A percentile compares a stretch with the other conserved stretches of the same genome.
phyloP scores from a whole-genome alignment of 371 early-diverging fungal genomes.

The Mucor irregularis region DNA sequence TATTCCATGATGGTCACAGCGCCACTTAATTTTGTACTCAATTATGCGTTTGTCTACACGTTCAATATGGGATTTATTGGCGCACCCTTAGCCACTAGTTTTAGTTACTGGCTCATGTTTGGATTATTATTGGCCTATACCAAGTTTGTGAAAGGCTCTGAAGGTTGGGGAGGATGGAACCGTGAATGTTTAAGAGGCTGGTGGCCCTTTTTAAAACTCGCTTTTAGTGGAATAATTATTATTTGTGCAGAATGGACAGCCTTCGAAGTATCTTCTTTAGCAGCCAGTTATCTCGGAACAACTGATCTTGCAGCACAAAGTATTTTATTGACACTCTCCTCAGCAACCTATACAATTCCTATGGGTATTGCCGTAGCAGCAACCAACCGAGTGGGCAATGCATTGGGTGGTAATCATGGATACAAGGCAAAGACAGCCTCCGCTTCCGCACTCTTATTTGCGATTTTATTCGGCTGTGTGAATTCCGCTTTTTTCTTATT shows the following conservation, averaged over 20 bases:
- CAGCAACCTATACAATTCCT: slow-evolving; percentile 72
- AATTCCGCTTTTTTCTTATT: slow-evolving; percentile 39
- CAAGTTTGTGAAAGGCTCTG: slow-evolving; percentile 63
- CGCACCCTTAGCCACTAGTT: slow-evolving; percentile 78
- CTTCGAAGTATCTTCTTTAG: slow-evolving; percentile 44
- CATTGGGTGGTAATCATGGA: slow-evolving; percentile 55
- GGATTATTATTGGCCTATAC: slow-evolving; percentile 64
- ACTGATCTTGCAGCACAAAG: slow-evolving; percentile 84
- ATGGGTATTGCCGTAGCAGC: slow-evolving; percentile 75
- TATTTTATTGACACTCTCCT: slow-evolving; percentile 71
- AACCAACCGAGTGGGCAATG: slow-evolving; percentile 82
- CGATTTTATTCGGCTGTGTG: slow-evolving; percentile 40
- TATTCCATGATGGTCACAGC: slow-evolving; percentile 67
- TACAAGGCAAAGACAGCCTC: slow-evolving; percentile 49
- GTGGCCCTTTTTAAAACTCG: slow-evolving; percentile 71
- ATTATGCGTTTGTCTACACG: slow-evolving; percentile 75
- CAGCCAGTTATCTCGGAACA: slow-evolving; percentile 77
- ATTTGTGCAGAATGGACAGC: slow-evolving; percentile 78
- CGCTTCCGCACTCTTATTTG: slow-evolving; percentile 47
- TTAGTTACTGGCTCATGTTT: slow-evolving; percentile 76
- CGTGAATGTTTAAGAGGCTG: slow-evolving; percentile 63
- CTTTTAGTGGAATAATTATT: slow-evolving; percentile 71
- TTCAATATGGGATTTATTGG: slow-evolving; percentile 78
- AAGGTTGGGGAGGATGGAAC: slow-evolving; percentile 88
- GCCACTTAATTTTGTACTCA: slow-evolving; percentile 75